Evolutionary conservation across 495 filamentous ascomycete genomes (phyloP), one percentile per base, ranked within the genome.

Genomic region (Penicillium waksmanii): DNA sequence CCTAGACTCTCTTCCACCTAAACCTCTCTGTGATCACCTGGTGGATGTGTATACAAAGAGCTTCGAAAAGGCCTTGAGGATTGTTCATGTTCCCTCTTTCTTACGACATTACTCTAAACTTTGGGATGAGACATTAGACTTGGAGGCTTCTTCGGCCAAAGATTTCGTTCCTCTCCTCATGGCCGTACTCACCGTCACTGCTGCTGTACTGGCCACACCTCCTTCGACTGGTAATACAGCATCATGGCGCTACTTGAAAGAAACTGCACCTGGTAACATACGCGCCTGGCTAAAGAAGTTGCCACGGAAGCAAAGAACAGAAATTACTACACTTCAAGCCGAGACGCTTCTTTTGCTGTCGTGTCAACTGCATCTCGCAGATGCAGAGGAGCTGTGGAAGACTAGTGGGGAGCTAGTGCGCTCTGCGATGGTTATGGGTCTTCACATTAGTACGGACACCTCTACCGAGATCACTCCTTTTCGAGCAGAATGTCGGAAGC

Each of bases 341-440:
- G 61, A 63, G n/a, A 51, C 54, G 61, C 67, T 54, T 65, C 69
- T 56, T 17, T 73, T 84, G 0, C 77, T 84, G 46, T 66, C 80
- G 2, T 70, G 77, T n/a, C 80, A 78, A 44, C 66, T 87, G 10
- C 64, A 72, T 0, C 65, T 77, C 15, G 66, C 78, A 13, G 69
- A 80, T 5, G 35, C 57, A 2, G 69, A 70, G 23, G 76, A 82
- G 19, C 67, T 82, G 48, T 89, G 85, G 86, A 80, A 81, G 34
- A 76, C 77, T 10, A 80, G 79, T 5, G 86, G 86, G 0, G 63
- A 76, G 2, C 63, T 88, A 1, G 63, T 87, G 6, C 76, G 86
- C 38, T 79, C 76, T 7, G 85, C 85, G 10, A 80, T 87, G 65
- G 75, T 77, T 17, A 83, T 88, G 70, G 87, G 85, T 9, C 73